Evolutionary conservation across 257 asterid genomes (phyloP), one percentile per base, ranked within the genome.

Genomic region (Solanum tarijense): DNA sequence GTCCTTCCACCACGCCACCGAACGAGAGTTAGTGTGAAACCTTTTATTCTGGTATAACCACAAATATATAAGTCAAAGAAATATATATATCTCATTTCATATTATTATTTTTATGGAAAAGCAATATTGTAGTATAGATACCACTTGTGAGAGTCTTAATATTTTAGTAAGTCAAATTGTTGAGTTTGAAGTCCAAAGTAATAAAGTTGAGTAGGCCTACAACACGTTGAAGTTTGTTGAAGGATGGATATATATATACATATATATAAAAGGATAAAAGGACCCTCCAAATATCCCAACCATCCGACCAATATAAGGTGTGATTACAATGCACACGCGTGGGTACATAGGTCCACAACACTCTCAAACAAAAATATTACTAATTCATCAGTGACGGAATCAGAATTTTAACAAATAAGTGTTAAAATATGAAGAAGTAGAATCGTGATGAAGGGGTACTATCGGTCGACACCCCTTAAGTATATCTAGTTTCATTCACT

Each of bases 261-360:
- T 72, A 32, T 2, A 38, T 43, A 43, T 43, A 43, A 73, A 73
- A 35, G 5, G 4, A 23, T 23, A 35, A 74, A 75, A 48, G 87
- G 89, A 43, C 87, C 92, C 89, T 73, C 78, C 72, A 20, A 84
- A 82, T 46, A 87, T 78, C 88, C 89, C 27, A 81, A 91, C 90
- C 92, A 83, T 87, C 92, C 94, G 90, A 91, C 92, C 89, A 88
- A 74, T 32, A 27, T 58, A 75, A 90, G 93, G 85, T 88, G 92
- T 85, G 79, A 87, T 23, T 84, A 81, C 84, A 87, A 48, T 83
- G 93, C 93, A 91, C 94, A 93, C 93, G 94, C 85, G 90, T 91
- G 93, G 92, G 74, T 83, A 86, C 85, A 87, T 71, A 9, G 85
- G 69, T 48, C 69, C 69, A 81, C 85, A 46, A 46, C 11, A 10